Evolutionary conservation across 2,329 filamentous ascomycete genomes (phyloP).

Genomic region (Ophiostoma sp.): DNA sequence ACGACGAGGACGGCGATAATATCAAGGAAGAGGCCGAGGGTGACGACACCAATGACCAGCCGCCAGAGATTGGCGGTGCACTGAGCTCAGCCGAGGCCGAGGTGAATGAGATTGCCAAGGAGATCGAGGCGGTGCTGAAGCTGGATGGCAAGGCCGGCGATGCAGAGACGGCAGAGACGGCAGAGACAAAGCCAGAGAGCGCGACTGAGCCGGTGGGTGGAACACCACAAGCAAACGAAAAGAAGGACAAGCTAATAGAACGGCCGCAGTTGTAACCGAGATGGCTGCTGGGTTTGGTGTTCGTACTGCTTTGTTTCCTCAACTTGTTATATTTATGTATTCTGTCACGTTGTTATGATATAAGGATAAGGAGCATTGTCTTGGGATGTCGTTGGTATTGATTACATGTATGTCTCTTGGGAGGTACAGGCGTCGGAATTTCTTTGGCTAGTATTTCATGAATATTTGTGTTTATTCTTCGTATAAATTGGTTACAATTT

Average conservation of each 20-base stretch:
- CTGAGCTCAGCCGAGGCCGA: constrained; percentile 23
- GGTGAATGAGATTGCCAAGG: constrained; percentile 25
- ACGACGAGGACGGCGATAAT: not conserved
- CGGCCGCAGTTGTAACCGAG: constrained; percentile 15
- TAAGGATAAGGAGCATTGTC: not conserved
- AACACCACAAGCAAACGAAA: not conserved
- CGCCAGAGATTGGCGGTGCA: constrained; percentile 21
- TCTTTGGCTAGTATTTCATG: not conserved
- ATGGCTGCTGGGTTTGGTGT: not conserved
- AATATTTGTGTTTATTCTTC: too few species aligned
- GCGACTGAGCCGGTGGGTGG: not conserved
- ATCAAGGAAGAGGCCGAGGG: not conserved
- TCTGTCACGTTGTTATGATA: constrained; percentile 5
- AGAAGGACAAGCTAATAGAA: constrained; percentile 16
- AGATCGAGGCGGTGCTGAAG: constrained; percentile 24
- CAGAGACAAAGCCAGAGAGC: not conserved
- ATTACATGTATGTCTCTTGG: not conserved
- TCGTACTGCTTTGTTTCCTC: not conserved
- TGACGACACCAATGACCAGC: constrained; percentile 17
- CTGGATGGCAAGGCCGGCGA: constrained; percentile 11
- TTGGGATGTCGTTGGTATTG: not conserved
- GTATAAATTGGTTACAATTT: too few species aligned
- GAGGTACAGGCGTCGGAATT: not conserved
- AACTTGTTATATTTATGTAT: not conserved
- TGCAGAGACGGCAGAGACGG: not conserved